Conservation (phyloP, 129 eudicot genomes). For the Flaveria robusta region DNA sequence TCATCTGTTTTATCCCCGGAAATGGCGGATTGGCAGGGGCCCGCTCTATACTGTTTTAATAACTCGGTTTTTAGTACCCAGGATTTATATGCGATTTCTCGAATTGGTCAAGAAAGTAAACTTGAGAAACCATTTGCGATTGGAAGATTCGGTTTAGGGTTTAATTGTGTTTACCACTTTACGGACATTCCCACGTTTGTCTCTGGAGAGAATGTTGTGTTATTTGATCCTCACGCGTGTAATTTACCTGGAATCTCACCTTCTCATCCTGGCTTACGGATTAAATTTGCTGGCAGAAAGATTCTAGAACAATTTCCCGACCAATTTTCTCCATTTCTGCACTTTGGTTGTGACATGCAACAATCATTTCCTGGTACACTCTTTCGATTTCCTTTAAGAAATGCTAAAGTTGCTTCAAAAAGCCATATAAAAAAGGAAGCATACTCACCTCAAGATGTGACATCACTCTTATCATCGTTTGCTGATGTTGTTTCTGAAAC, state of each 20-base stretch:
- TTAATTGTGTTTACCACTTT: constrained; percentile 94
- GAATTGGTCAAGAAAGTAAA: constrained; percentile 99
- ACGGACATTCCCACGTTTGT: constrained; percentile 94
- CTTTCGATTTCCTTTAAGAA: constrained; percentile 92
- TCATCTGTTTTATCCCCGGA: constrained; percentile 96
- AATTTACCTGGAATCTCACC: constrained; percentile 98
- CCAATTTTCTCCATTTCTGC: constrained; percentile 93
- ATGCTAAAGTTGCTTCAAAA: constrained; percentile 70
- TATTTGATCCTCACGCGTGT: constrained; percentile 98
- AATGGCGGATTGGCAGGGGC: constrained; percentile 99
- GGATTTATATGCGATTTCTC: constrained; percentile 90
- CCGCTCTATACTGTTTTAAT: constrained; percentile 93
- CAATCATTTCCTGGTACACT: constrained; percentile 91
- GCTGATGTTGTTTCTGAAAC: constrained; percentile 82
- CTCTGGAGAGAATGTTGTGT: constrained; percentile 92
- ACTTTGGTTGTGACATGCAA: constrained; percentile 94
- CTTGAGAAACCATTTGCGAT: constrained; percentile 91
- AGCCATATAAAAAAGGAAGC: constrained; percentile 94
- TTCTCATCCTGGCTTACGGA: constrained; percentile 94
- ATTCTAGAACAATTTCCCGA: constrained; percentile 94
- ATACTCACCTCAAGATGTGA: constrained; percentile 82
- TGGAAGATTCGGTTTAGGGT: constrained; percentile 98
- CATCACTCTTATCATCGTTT: constrained; percentile 86
- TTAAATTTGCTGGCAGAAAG: constrained; percentile 77
- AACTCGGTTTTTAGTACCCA: constrained; percentile 89